phyloP scores from a whole-genome alignment of 75 land plant species.

The Selaginella moellendorffii region DNA sequence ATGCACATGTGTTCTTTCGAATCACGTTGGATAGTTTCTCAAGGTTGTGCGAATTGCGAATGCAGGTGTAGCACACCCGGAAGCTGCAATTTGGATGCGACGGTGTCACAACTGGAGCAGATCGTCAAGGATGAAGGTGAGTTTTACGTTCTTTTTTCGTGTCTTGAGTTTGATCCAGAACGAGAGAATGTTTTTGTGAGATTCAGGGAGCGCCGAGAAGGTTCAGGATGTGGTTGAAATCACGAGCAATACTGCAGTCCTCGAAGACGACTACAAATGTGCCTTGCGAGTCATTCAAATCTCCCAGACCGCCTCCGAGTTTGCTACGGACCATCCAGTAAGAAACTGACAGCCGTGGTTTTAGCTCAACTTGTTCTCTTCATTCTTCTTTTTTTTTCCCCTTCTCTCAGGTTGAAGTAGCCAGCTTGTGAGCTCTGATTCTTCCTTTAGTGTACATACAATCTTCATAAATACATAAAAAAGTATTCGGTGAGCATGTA shows the following conservation, averaged over 20 bases:
- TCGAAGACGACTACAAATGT: not conserved
- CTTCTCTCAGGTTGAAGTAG: no score
- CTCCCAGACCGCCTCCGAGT: no score
- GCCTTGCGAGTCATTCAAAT: not conserved
- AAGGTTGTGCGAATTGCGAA: no score
- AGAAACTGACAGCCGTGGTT: no score
- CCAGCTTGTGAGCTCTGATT: no score
- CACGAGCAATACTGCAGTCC: not conserved
- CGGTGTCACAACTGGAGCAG: not conserved
- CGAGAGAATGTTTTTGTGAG: not conserved
- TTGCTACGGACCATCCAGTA: no score
- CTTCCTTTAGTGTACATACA: no score
- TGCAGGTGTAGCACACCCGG: not conserved
- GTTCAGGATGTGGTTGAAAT: not conserved
- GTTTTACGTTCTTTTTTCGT: not conserved
- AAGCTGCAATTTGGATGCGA: not conserved
- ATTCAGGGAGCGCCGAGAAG: not conserved
- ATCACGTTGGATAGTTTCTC: not conserved
- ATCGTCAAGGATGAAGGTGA: not conserved
- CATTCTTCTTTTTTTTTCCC: no score
- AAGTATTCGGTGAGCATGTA: no score
- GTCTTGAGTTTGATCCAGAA: not conserved
- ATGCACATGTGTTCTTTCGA: not conserved
- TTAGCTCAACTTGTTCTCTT: no score
- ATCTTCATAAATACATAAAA: no score